Conservation (phyloP, 2,329 filamentous ascomycete species). For the Myriosclerotinia duriaeana region DNA sequence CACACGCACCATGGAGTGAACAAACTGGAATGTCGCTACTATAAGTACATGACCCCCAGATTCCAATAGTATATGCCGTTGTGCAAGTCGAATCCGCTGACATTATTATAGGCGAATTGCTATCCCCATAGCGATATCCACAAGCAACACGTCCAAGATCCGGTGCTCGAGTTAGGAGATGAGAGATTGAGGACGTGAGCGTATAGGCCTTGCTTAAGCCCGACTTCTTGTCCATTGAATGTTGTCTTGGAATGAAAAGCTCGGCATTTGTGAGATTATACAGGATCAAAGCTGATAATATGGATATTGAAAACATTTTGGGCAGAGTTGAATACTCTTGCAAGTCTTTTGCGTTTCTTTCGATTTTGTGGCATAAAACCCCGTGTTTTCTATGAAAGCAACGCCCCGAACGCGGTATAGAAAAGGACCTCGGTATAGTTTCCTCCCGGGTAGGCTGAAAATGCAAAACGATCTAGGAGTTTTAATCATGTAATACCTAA, state of each 20-base stretch:
- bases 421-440: background rate
- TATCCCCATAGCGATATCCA: background rate
- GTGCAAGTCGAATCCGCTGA: background rate
- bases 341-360: background rate
- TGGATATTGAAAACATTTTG: background rate
- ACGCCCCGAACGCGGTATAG: background rate
- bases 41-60: background rate
- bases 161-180: background rate
- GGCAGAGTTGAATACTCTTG: background rate
- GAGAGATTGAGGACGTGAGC: background rate
- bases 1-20: background rate
- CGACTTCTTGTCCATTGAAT: background rate
- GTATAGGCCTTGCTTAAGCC: too few relatives aligned
- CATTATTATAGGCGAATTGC: background rate
- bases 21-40: background rate
- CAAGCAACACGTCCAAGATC: conserved; percentile 1
- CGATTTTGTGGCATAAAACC: too few relatives aligned
- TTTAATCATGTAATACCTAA: background rate
- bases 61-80: background rate
- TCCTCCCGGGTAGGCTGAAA: background rate
- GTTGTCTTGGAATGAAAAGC: background rate
- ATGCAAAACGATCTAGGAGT: background rate
- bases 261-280: background rate
- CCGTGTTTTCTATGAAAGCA: too few relatives aligned
- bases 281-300: background rate